Evolutionary conservation across 1,284 basidiomycete species (phyloP).

Genomic region (Ustilago trichophora): DNA sequence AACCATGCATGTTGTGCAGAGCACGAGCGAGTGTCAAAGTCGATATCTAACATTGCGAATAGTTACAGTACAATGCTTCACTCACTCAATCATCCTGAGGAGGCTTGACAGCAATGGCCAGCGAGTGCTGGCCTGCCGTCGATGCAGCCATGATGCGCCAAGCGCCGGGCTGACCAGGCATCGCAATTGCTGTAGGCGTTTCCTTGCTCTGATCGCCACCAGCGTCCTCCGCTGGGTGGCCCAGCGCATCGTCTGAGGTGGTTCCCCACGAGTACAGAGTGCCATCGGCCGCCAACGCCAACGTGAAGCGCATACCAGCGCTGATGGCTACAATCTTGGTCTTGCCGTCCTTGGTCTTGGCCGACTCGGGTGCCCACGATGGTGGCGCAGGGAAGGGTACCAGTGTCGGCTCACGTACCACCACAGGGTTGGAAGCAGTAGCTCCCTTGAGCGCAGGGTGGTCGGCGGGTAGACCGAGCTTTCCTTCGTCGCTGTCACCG

Average conservation of each 20-base stretch:
- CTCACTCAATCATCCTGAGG: conserved; percentile 42
- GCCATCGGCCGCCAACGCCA: conserved; percentile 80
- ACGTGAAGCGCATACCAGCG: conserved; percentile 81
- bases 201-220: conserved; percentile 69
- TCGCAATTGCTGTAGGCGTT: conserved; percentile 75
- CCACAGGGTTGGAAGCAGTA: conserved; percentile 30
- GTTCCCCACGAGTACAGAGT: conserved; percentile 87
- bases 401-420: conserved; percentile 54
- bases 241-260: conserved; percentile 72
- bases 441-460: conserved; percentile 41
- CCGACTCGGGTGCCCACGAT: conserved; percentile 55
- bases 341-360: conserved; percentile 63
- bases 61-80: not conserved
- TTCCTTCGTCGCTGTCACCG: conserved; percentile 60
- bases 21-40: not conserved
- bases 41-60: not conserved
- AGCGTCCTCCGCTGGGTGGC: conserved; percentile 62
- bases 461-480: conserved; percentile 49
- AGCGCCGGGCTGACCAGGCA: conserved; percentile 68
- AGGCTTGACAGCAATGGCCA: conserved; percentile 66
- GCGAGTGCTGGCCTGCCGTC: conserved; percentile 70
- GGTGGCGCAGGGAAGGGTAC: conserved; percentile 67
- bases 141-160: conserved; percentile 68
- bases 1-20: too few relatives aligned
- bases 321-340: conserved; percentile 80